Evolutionary conservation across 228 moss, liverwort and hornwort species (phyloP), one percentile per base, ranked within the genome.

Genomic region (Sphagnum magellanicum): DNA sequence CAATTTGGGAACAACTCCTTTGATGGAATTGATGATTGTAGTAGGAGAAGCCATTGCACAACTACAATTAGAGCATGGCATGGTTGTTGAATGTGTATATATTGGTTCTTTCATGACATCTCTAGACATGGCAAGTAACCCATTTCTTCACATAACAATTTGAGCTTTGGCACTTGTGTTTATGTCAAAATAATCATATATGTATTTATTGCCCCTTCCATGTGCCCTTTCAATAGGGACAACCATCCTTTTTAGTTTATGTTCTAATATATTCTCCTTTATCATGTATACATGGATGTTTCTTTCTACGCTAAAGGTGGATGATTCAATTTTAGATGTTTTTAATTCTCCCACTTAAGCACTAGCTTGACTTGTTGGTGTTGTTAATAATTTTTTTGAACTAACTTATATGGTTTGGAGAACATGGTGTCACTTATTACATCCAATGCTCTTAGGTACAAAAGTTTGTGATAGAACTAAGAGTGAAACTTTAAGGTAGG

Each of bases 81-180:
- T 97, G 66, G 91, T 85, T 69, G 91, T 97, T 52, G 90, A 97
- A 76, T 93, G 97, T 75, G 97, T 97, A 65, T 97, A 81, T 63
- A 90, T 90, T 59, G 97, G 97, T 50, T 78, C 93, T 70, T 89
- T 97, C 50, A 97, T 97, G 97, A 93, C 97, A 59, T 77, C 97
- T 63, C 93, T 97, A n/a, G 97, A 97, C 63, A 97, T 97, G 97
- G 91, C 97, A 93, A 93, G 96, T 89, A 79, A 74, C 66, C 46
- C n/a, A n/a, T n/a, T n/a, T 12, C 5, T n/a, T 12, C n/a, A n/a
- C n/a, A n/a, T n/a, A n/a, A n/a, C n/a, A n/a, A n/a, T n/a, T n/a
- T n/a, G n/a, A n/a, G n/a, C n/a, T n/a, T n/a, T n/a, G n/a, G n/a
- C n/a, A n/a, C n/a, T n/a, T n/a, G n/a, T n/a, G n/a, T n/a, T n/a